Evolutionary conservation across 2,329 filamentous ascomycete genomes (phyloP), one percentile per base, ranked within the genome.

Genomic region (Phaeosphaeriaceae sp.): DNA sequence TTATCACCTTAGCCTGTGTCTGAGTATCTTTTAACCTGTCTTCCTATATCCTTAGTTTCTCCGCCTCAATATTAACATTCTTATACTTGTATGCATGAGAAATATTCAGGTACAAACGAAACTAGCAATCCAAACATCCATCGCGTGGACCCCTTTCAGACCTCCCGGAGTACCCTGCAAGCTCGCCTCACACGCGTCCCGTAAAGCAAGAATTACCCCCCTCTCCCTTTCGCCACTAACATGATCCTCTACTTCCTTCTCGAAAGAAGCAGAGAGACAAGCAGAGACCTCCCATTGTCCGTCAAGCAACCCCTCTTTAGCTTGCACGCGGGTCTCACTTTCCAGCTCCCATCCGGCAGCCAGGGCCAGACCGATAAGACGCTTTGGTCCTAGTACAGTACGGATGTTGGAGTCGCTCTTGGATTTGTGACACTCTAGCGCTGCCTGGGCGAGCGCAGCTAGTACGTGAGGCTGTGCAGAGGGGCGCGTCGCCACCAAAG

Each of bases 391-490:
- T 12, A 82, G 48, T 6, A 77, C 67, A 5, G 73, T 79, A 40
- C 77, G 74, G 7, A 85, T 74, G 59, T 85, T 84, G 6, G 72
- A 74, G 0, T 44, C 48, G 46, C 74, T 77, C 1, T 65, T 52
- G 1, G 56, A 44, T 42, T 74, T 74, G 28, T 74, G 74, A 2
- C 67, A 72, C 59, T 83, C 80, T 1, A 81, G 58, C 3, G 71
- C 63, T 0, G 72, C 76, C 29, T 75, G 68, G 0, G 80, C 66
- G 17, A 84, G 60, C 2, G 76, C 76, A 15, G 81, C 79, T 1
- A 84, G 67, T 6, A 84, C 76, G 52, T 85, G 82, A 16, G 81
- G 75, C 36, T 71, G 51, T 0, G 77, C 74, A 1, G 72, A 67
- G 5, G 60, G 64, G 20, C 73, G 52, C 0, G 72, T 74, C 0